Conservation (phyloP, 164 flowering plant genomes). For the Paratinospora sagittata region DNA sequence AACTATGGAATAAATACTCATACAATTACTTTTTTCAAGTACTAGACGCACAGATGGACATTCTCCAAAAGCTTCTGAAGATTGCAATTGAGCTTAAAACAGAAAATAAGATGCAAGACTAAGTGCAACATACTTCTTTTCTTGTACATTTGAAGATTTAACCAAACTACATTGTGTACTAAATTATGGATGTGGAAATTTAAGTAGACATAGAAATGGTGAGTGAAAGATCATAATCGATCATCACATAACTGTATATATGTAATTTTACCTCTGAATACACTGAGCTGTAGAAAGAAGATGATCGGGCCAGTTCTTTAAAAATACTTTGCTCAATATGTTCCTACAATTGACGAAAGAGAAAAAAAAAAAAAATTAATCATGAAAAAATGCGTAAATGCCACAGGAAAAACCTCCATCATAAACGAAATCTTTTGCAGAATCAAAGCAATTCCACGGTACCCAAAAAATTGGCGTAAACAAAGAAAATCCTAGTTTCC, state of each 20-base stretch:
- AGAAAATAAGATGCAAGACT: too few relatives aligned
- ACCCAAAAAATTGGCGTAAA: not conserved
- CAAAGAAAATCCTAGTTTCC: not conserved
- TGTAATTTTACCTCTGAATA: constrained; percentile 42
- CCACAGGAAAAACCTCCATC: not conserved
- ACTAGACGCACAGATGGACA: too few relatives aligned
- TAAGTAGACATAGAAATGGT: not conserved
- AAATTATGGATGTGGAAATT: not conserved
- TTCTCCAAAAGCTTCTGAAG: too few relatives aligned
- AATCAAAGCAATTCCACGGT: not conserved
- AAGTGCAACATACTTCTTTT: too few relatives aligned
- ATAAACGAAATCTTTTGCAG: not conserved
- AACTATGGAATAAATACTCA: not conserved
- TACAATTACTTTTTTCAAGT: not conserved
- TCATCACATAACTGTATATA: not conserved
- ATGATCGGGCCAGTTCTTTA: constrained; percentile 26
- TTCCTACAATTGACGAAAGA: constrained; percentile 15
- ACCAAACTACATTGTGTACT: not conserved
- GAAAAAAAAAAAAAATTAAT: not conserved
- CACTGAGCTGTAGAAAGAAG: constrained; percentile 32
- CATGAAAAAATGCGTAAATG: not conserved
- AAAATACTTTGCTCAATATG: constrained; percentile 14
- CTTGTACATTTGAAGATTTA: not conserved
- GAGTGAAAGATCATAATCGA: not conserved
- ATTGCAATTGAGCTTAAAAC: too few relatives aligned